Base-by-base conservation (phyloP, 352 stramenopile genomes). In the Globisporangium ultimum region DNA sequence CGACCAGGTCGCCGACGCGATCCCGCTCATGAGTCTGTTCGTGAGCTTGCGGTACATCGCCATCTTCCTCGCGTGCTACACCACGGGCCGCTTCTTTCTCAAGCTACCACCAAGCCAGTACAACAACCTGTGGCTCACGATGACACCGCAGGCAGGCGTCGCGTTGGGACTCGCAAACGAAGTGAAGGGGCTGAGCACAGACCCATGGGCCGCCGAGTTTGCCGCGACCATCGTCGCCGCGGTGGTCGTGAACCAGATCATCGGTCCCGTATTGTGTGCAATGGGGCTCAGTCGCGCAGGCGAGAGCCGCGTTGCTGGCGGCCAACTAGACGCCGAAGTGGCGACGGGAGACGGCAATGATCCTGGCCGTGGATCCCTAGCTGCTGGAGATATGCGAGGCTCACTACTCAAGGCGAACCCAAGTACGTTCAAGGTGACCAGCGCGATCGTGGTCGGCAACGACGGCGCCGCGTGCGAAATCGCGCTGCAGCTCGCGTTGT, bases 111-210 rank as follows among this genome's bases (percentile, higher is more conserved):
- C 76, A 9, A 68, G 58, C 42, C 72, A 88, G 60, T 90, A 90
- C 68, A 87, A 84, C 60, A 87, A 87, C 50, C 65, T 90, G 6
- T 90, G 80, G 80, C 67, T 90, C 21, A 88, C 78, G 12, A 84
- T 90, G 76, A 87, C 80, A 0, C 80, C 80, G 0, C 80, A 90
- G 53, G 80, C 80, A 40, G 80, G 80, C 17, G 80, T 90, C 1
- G 74, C 80, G 5, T 57, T 90, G 0, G 80, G 80, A 3, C 59
- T 90, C 14, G 80, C 80, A 0, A 78, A 78, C 41, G 80, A 90
- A 56, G 67, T 90, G 8, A 74, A 79, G 51, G 60, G 58, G 2
- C 48, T 90, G 17, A 87, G 72, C 21, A 50, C 62, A 0, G 78
- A 87, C 5, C 53, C 69, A 0, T 90, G 80, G 80, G 80, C 76